Conservation (phyloP, 2,329 filamentous ascomycete genomes). For the Paraphaeosphaeria minitans region DNA sequence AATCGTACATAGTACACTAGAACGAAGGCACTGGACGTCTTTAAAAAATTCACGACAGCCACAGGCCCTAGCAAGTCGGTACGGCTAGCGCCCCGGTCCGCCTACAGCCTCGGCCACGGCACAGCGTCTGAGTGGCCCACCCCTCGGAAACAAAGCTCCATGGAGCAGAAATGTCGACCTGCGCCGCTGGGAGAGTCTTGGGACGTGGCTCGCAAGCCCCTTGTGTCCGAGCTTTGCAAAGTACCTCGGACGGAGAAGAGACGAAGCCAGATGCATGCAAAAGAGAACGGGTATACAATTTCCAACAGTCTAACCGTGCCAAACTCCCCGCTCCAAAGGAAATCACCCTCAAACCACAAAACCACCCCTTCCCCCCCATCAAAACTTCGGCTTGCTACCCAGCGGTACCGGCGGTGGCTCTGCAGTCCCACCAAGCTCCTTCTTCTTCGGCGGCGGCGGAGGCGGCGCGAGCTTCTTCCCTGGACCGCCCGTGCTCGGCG, state of each 20-base stretch:
- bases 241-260: too few relatives aligned
- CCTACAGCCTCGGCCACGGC: constrained; percentile 1
- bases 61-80: constrained; percentile 4
- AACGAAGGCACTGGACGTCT: background rate
- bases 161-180: constrained; percentile 24
- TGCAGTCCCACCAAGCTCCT: constrained; percentile 50
- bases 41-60: constrained; percentile 7
- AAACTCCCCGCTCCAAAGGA: background rate
- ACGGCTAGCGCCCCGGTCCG: background rate
- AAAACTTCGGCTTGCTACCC: constrained; percentile 59
- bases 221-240: constrained; percentile 1
- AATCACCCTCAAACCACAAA: too few relatives aligned
- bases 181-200: constrained; percentile 20
- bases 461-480: constrained; percentile 60
- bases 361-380: too few relatives aligned
- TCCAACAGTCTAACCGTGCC: background rate
- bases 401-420: constrained; percentile 63
- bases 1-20: background rate
- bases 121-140: constrained; percentile 24
- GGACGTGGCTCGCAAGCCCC: background rate
- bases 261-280: constrained; percentile 13
- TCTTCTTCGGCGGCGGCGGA: constrained; percentile 64
- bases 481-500: constrained; percentile 38
- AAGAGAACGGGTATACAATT: constrained; percentile 23
- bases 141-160: constrained; percentile 29